A percentile compares a stretch with the other conserved stretches of the same genome.
Evolutionary conservation across 2,329 filamentous ascomycete species (phyloP).

Genomic region (Parastagonospora avenae): DNA sequence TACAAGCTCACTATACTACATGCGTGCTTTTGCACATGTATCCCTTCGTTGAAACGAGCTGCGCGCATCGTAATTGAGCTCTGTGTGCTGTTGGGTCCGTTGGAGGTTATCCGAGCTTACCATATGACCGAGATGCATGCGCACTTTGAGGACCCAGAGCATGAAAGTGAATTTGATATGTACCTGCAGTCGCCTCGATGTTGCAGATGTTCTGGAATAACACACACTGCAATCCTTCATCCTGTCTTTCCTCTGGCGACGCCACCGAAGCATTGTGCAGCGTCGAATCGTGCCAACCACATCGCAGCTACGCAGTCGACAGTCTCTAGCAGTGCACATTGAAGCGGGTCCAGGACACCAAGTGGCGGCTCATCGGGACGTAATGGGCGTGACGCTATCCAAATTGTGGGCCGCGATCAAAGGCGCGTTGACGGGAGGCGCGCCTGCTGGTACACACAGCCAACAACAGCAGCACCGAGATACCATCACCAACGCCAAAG

Average conservation of each 20-base stretch:
- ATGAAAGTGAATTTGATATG: conserved; percentile 16
- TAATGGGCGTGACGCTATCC: conserved; percentile 39
- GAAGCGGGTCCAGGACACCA: conserved; percentile 2
- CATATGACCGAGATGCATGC: conserved; percentile 20
- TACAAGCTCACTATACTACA: conserved; percentile 32
- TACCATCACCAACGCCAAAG: conserved; percentile 16
- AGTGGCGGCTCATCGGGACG: conserved; percentile 31
- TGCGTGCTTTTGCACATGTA: conserved; percentile 20
- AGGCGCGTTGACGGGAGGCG: conserved; percentile 22
- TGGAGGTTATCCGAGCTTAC: conserved; percentile 21
- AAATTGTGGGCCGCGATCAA: conserved; percentile 40
- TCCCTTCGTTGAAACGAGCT: conserved; percentile 12
- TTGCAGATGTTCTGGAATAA: not conserved
- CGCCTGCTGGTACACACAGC: conserved; percentile 13
- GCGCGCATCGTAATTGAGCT: conserved; percentile 10
- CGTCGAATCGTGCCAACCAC: too few relatives aligned
- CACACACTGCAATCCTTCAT: not conserved
- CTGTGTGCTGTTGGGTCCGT: conserved; percentile 15
- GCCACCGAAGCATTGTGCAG: too few relatives aligned
- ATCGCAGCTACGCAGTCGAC: not conserved
- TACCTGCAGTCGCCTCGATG: conserved; percentile 9
- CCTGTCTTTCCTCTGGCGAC: too few relatives aligned
- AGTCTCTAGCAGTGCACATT: conserved; percentile 3
- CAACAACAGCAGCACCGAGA: conserved; percentile 11
- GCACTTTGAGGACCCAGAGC: not conserved